These are phyloP conservation scores for Diaporthe destruens DNA, from an alignment of 2,329 filamentous ascomycete species.

Conservation along the genomic window DNA sequence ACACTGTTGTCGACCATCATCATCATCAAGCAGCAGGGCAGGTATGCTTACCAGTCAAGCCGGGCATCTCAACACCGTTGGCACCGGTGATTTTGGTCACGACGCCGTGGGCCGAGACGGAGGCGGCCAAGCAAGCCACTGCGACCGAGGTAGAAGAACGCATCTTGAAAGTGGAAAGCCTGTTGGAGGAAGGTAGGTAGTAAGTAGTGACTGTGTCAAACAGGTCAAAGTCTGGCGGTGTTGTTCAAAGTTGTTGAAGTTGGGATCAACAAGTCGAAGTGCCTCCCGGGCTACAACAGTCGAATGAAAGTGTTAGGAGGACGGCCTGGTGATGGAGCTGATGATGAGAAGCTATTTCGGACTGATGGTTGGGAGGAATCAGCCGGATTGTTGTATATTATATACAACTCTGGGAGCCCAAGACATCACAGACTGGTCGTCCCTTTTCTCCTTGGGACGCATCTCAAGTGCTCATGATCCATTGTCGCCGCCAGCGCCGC, in stretches of 20 bases:
- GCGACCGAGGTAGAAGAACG: constrained; percentile 31
- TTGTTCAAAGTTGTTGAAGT: not conserved
- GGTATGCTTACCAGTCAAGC: constrained; percentile 29
- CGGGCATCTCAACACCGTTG: constrained; percentile 41
- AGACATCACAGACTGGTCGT: constrained; percentile 30
- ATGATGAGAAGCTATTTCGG: constrained; percentile 19
- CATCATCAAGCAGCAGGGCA: not conserved
- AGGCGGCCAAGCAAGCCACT: constrained; percentile 37
- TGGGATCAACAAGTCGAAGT: constrained; percentile 23
- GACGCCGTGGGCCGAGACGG: constrained; percentile 38
- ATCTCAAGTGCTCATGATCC: constrained; percentile 16
- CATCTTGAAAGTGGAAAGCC: constrained; percentile 10
- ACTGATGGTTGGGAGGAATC: constrained; percentile 29
- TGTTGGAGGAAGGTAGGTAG: constrained; percentile 11
- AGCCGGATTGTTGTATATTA: constrained; percentile 26
- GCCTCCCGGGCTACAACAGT: constrained; percentile 24
- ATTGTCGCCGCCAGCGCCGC: not conserved
- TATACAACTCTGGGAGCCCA: constrained; percentile 22
- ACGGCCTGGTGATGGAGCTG: constrained; percentile 19
- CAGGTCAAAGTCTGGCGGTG: constrained; percentile 14
- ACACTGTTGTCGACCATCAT: too few relatives aligned
- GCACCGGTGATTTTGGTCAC: constrained; percentile 40
- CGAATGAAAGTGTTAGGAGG: constrained; percentile 13
- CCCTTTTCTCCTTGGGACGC: constrained; percentile 27
- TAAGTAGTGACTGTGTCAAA: constrained; percentile 34